Evolutionary conservation across 306 rosid species (phyloP).

Genomic region (Inga laurina): DNA sequence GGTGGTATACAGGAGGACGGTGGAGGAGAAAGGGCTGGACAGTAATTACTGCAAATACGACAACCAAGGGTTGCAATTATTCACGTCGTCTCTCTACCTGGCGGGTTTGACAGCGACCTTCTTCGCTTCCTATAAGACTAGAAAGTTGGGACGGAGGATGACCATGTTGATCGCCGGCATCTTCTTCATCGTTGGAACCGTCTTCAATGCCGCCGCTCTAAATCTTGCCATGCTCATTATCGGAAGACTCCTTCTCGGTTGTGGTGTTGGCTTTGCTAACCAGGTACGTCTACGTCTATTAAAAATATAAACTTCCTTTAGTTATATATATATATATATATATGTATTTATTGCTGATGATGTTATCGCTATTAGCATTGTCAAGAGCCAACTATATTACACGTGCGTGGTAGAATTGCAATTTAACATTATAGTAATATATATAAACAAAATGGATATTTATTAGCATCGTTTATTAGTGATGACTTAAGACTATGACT

Average conservation of each 20-base stretch:
- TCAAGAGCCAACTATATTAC: too few relatives aligned
- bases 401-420: too few relatives aligned
- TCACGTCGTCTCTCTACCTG: not conserved
- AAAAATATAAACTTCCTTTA: not conserved
- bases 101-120: not conserved
- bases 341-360: too few relatives aligned
- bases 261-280: not conserved
- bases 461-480: too few relatives aligned
- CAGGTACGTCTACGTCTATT: not conserved
- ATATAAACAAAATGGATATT: too few relatives aligned
- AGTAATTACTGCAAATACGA: not conserved
- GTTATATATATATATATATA: too few relatives aligned
- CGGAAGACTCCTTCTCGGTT: not conserved
- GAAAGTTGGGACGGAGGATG: not conserved
- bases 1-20: not conserved
- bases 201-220: not conserved
- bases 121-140: not conserved
- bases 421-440: too few relatives aligned
- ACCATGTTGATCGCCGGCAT: conserved; percentile 7
- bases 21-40: not conserved
- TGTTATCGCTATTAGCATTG: too few relatives aligned
- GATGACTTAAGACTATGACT: too few relatives aligned
- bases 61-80: not conserved
- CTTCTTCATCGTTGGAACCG: not conserved
- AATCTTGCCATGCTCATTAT: not conserved